Evolutionary conservation across 805 yeast genomes (phyloP).

Genomic region (Spathaspora sp.): DNA sequence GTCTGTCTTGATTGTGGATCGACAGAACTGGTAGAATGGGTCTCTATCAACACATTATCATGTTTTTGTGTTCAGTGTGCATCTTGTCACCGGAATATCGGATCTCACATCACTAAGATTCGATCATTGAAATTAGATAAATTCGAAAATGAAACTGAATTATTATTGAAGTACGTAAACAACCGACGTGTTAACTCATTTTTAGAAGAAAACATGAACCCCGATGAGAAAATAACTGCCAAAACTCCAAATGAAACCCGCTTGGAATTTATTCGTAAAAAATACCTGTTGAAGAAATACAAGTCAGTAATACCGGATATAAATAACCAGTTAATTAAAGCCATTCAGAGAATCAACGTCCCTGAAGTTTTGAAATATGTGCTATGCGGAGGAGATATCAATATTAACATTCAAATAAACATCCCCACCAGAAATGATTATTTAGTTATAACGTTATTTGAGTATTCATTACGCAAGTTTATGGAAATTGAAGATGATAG

Average conservation of each 20-base stretch:
- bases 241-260: constrained; percentile 44
- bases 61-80: constrained; percentile 83
- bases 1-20: constrained; percentile 80
- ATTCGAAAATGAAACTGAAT: constrained; percentile 55
- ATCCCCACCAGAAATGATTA: constrained; percentile 15
- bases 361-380: constrained; percentile 40
- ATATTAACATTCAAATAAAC: constrained; percentile 34
- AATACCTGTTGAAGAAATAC: constrained; percentile 57
- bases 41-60: constrained; percentile 69
- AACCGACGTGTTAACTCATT: constrained; percentile 56
- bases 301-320: constrained; percentile 13
- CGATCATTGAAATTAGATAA: constrained; percentile 76
- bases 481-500: constrained; percentile 17
- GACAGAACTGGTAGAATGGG: constrained; percentile 72
- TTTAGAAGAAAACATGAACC: constrained; percentile 45
- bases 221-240: constrained; percentile 23
- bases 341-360: constrained; percentile 50
- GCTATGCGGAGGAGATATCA: constrained; percentile 46
- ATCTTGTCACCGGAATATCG: constrained; percentile 83
- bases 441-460: constrained; percentile 27
- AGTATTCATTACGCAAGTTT: constrained; percentile 52
- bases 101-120: constrained; percentile 76
- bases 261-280: constrained; percentile 56
- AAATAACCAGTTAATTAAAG: constrained; percentile 44
- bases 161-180: constrained; percentile 48